Conservation (phyloP, 129 eudicot species). For the Lonicera japonica region DNA sequence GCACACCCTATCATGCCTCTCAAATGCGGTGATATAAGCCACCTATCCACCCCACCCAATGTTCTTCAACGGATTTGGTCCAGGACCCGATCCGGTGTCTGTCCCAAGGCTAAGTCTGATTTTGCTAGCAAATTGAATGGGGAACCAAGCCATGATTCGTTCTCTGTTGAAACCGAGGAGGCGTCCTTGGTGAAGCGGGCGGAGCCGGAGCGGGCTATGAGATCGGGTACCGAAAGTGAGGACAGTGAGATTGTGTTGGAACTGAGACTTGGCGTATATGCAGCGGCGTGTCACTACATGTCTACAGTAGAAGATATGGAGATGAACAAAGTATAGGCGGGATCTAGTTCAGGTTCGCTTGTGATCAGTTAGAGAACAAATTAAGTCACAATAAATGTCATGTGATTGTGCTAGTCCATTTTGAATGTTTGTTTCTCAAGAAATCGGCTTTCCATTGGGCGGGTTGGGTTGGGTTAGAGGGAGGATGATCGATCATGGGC, state of each 20-base stretch:
- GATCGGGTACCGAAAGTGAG: not conserved
- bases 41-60: slow-evolving; percentile 16
- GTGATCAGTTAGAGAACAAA: no score
- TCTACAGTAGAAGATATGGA: slow-evolving; percentile 8
- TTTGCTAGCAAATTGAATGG: not conserved
- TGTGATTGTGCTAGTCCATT: no score
- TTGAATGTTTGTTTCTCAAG: no score
- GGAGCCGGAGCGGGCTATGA: not conserved
- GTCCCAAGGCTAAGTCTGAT: not conserved
- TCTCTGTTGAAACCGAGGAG: slow-evolving; percentile 26
- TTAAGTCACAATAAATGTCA: no score
- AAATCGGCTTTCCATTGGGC: no score
- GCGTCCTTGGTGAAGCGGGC: slow-evolving; percentile 9
- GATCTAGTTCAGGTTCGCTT: no score
- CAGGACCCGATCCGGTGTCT: slow-evolving; percentile 9
- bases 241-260: slow-evolving; percentile 17
- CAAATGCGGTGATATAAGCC: slow-evolving; percentile 25
- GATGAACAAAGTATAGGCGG: slow-evolving; percentile 2
- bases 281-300: not conserved
- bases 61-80: slow-evolving; percentile 7
- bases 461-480: no score
- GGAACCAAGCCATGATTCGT: slow-evolving; percentile 26
- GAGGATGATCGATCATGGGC: no score
- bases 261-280: slow-evolving; percentile 18
- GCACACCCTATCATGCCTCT: slow-evolving; percentile 19